A percentile compares a stretch with the other conserved stretches of the same genome.
Evolutionary conservation across 176 grass and related monocot genomes (phyloP).

Genomic region (Avena insularis): DNA sequence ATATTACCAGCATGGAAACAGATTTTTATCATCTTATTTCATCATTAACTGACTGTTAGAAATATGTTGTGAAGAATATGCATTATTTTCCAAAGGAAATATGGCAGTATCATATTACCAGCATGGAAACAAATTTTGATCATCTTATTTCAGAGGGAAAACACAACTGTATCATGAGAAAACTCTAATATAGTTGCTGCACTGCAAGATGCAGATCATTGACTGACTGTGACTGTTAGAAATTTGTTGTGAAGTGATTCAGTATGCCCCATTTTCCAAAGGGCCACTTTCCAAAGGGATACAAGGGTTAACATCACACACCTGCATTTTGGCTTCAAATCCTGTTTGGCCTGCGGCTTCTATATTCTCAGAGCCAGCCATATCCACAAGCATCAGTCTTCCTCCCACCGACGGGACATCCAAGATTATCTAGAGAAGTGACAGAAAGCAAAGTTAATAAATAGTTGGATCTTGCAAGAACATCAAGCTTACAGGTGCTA

Average conservation of each 20-base stretch:
- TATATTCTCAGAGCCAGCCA: conserved; percentile 98
- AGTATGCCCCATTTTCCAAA: neutral
- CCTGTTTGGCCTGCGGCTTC: conserved; percentile 90
- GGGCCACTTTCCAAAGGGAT: neutral
- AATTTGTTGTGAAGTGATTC: neutral
- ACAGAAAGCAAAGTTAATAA: neutral
- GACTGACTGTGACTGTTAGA: neutral
- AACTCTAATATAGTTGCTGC: neutral
- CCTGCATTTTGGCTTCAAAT: conserved; percentile 98
- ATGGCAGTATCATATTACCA: too few species aligned
- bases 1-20: too few species aligned
- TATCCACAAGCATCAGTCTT: conserved; percentile 92
- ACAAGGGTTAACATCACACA: conserved; percentile 20
- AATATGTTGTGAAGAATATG: neutral
- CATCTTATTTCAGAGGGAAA: neutral
- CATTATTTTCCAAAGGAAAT: neutral
- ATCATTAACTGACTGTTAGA: neutral
- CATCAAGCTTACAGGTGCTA: conserved; percentile 2
- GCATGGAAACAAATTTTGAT: too few species aligned
- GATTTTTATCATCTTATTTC: too few species aligned
- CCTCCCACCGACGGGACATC: conserved; percentile 94
- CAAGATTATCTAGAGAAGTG: conserved; percentile 72
- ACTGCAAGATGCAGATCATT: neutral
- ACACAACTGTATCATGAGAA: neutral
- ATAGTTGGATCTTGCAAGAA: neutral